These are phyloP conservation scores for Xylaria flabelliformis DNA, from an alignment of 495 filamentous ascomycete genomes.

Conservation along the genomic window DNA sequence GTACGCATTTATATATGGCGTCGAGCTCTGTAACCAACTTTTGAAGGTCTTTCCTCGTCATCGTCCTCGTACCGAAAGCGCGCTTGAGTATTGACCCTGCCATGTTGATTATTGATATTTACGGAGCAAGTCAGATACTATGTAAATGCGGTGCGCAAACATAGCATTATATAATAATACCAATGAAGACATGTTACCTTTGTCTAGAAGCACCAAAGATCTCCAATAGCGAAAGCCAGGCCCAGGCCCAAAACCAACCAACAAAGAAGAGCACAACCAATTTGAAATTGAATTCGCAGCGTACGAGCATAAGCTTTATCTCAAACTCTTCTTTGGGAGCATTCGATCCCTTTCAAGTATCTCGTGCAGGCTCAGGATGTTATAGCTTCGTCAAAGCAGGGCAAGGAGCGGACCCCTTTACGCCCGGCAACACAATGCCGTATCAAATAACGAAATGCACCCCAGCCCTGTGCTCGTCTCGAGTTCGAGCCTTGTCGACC, in stretches of 20 bases:
- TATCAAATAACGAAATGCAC: not conserved
- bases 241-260: not conserved
- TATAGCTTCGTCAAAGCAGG: not conserved
- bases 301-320: not conserved
- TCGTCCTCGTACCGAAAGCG: not conserved
- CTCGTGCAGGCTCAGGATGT: not conserved
- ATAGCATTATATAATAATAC: not conserved
- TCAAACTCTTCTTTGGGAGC: not conserved
- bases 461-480: not conserved
- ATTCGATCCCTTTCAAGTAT: not conserved
- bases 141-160: not conserved
- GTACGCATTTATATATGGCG: slow-evolving; percentile 19
- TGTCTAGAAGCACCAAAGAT: not conserved
- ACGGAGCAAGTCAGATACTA: not conserved
- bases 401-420: not conserved
- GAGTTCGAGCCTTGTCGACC: not conserved
- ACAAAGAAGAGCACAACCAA: slow-evolving; percentile 1
- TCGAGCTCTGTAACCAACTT: slow-evolving; percentile 4
- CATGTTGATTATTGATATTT: not conserved
- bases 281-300: not conserved
- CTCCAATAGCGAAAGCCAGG: not conserved
- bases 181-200: not conserved
- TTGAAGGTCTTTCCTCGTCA: slow-evolving; percentile 25
- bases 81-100: not conserved
- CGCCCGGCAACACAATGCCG: not conserved